Evolutionary conservation across 2,329 filamentous ascomycete genomes (phyloP).

Genomic region (Tolypocladium capitatum): DNA sequence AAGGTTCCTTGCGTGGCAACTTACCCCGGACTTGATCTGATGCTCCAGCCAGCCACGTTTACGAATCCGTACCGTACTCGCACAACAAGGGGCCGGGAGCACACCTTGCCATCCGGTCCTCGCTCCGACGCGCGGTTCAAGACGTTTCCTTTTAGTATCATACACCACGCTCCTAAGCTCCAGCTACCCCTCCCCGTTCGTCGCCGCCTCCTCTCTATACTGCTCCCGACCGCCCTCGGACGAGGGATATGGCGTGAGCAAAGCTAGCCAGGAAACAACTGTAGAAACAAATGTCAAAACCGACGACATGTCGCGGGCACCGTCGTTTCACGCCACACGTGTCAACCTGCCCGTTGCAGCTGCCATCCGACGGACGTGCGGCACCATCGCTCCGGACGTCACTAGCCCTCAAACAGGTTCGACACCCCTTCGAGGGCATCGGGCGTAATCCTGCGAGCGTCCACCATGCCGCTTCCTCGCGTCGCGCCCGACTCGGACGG

Average conservation of each 20-base stretch:
- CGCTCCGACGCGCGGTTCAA: background rate
- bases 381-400: background rate
- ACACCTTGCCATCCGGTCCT: background rate
- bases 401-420: slow-evolving; percentile 31
- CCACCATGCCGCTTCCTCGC: slow-evolving; percentile 13
- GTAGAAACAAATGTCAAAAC: background rate
- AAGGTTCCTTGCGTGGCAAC: too few species aligned
- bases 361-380: background rate
- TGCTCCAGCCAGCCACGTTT: too few species aligned
- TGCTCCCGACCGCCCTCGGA: background rate
- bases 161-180: background rate
- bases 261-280: background rate
- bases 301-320: background rate
- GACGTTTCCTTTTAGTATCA: background rate
- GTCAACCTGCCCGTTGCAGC: background rate
- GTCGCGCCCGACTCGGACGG: slow-evolving; percentile 15
- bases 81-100: background rate
- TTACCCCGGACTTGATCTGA: too few species aligned
- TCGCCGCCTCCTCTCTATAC: background rate
- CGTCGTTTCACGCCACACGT: background rate
- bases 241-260: background rate
- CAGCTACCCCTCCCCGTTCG: background rate
- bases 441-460: slow-evolving; percentile 25
- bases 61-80: too few species aligned
- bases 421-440: slow-evolving; percentile 43